Evolutionary conservation across 306 rosid species (phyloP).

Genomic region (Vigna reflexopilosa): DNA sequence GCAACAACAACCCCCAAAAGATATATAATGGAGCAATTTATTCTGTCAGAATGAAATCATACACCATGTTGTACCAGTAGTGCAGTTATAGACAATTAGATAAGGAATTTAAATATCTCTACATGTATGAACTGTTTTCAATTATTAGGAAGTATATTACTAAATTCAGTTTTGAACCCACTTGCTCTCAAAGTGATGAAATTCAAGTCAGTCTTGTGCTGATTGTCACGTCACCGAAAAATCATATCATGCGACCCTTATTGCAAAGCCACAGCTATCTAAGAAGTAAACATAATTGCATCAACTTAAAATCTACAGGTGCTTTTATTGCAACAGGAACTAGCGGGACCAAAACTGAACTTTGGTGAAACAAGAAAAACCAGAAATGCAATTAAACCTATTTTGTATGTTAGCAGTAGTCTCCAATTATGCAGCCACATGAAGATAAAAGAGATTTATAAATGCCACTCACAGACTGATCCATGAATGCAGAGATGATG

Average conservation of each 20-base stretch:
- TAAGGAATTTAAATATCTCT: constrained; percentile 24
- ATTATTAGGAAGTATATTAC: constrained; percentile 22
- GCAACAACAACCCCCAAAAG: constrained; percentile 16
- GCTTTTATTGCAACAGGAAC: constrained; percentile 14
- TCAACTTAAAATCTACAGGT: constrained; percentile 18
- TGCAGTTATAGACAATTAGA: constrained; percentile 2
- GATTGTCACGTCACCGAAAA: constrained; percentile 1
- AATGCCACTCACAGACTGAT: constrained; percentile 8
- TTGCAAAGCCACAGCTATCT: constrained; percentile 4
- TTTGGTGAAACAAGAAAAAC: constrained; percentile 27
- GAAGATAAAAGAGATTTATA: constrained; percentile 19
- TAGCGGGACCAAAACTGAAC: constrained; percentile 15
- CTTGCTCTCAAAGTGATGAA: constrained; percentile 27
- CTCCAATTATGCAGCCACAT: background rate
- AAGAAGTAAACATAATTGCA: constrained; percentile 20
- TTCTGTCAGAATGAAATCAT: constrained; percentile 35
- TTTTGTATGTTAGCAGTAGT: background rate
- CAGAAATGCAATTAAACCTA: constrained; percentile 3
- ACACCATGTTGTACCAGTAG: constrained; percentile 6
- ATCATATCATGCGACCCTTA: background rate
- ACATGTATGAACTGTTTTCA: constrained; percentile 31
- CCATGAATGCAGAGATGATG: constrained; percentile 3
- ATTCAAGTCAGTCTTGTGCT: constrained; percentile 18
- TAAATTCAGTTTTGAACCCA: constrained; percentile 6
- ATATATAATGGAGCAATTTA: background rate